Base-by-base conservation (phyloP, 164 flowering plant species). In the Dillenia suffruticosa region DNA sequence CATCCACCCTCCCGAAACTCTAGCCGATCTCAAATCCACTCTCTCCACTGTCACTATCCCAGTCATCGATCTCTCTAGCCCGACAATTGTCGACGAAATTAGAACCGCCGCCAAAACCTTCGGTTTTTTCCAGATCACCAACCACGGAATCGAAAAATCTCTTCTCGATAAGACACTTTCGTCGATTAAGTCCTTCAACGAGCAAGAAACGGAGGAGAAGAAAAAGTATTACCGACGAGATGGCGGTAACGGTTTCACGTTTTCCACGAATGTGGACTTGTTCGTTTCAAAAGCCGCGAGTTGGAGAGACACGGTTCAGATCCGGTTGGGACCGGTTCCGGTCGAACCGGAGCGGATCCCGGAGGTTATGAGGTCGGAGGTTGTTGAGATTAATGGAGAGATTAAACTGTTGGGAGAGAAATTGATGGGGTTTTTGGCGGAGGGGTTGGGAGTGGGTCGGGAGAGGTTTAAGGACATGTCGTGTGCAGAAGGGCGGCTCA, bases 61-160 rank as follows among this genome's bases (percentile, higher is more conserved):
- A 45, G 60, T 65, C 49, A 63, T 86, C 22, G 83, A 79, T 64
- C 69, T 84, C 64, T 68, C 79, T 49, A 70, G 49, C 46, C 58
- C 79, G 2, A 10, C 49, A 15, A 56, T 80, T 46, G 70, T 77
- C 6, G 73, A 76, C 1, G 67, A 81, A 51, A 61, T 82, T 54
- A 43, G 60, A 2, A 58, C 44, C 1, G 84, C 92, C 3, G n/a
- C 81, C 9, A 16, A 70, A 0, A 57, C 49, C 1, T 53, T 73
- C 46, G 92, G 89, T 0, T 81, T 86, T 67, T 82, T 86, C 70
- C 89, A 86, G 56, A 65, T 84, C 40, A 49, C 59, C 55, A 84
- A 86, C 64, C 89, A 86, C 57, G 79, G 76, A 8, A 53, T 82
- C 10, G 72, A 82, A 2, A 8, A 11, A 9, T 58, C 58, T 0